These are phyloP conservation scores for Penicillium roqueforti DNA, from an alignment of 495 filamentous ascomycete genomes.

Conservation along the genomic window DNA sequence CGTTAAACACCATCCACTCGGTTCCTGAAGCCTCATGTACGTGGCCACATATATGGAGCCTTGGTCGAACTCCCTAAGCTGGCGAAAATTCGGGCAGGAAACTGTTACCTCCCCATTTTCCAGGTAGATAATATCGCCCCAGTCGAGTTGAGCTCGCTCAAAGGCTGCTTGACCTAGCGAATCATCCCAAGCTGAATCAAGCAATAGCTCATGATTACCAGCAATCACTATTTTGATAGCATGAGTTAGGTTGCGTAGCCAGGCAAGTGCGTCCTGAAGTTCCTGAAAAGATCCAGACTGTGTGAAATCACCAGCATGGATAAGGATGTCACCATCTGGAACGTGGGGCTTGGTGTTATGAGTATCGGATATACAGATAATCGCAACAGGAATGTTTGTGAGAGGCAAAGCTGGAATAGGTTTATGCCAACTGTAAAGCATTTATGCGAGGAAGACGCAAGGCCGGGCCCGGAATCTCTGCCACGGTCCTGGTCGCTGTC, in stretches of 20 bases:
- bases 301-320: constrained; percentile 74
- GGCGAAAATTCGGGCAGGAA: constrained; percentile 46
- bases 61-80: constrained; percentile 57
- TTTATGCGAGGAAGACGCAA: constrained; percentile 17
- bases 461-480: constrained; percentile 13
- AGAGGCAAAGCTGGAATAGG: constrained; percentile 14
- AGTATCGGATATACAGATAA: constrained; percentile 68
- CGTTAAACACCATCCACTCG: constrained; percentile 20
- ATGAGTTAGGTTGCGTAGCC: constrained; percentile 59
- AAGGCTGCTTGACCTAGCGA: constrained; percentile 4
- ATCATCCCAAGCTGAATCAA: constrained; percentile 45
- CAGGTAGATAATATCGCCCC: constrained; percentile 49
- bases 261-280: constrained; percentile 59
- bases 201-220: constrained; percentile 69
- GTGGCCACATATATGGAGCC: constrained; percentile 74
- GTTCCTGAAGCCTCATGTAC: constrained; percentile 61
- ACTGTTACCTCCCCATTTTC: constrained; percentile 43
- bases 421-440: constrained; percentile 15
- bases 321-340: constrained; percentile 65
- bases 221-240: constrained; percentile 62
- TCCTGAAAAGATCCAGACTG: constrained; percentile 55
- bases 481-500: too few species aligned
- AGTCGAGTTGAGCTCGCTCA: constrained; percentile 31
- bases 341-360: constrained; percentile 58
- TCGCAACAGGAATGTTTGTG: constrained; percentile 11